Percentiles rank a stretch among this genome's conserved stretches.
phyloP scores from a whole-genome alignment of 139 green algal genomes.

The Auxenochlorella pyrenoidosa region DNA sequence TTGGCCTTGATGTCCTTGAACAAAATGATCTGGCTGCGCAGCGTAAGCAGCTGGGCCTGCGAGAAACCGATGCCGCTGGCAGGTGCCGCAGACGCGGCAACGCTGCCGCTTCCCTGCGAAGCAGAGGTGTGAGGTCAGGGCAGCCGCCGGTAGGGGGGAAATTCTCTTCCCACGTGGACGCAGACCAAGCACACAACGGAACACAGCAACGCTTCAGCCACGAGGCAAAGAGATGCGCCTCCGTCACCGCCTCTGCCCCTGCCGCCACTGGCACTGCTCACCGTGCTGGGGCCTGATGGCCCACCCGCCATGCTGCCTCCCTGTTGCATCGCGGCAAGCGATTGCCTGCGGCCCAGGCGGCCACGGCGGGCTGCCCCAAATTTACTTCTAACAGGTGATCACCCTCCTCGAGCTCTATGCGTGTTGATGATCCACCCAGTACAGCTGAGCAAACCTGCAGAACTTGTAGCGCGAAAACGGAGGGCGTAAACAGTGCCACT shows the following conservation, averaged over 20 bases:
- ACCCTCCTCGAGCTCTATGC: too few species aligned
- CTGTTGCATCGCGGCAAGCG: background rate
- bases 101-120: background rate
- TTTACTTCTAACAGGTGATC: too few species aligned
- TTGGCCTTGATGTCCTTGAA: slow-evolving; percentile 57
- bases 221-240: too few species aligned
- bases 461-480: too few species aligned
- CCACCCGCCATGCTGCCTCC: background rate
- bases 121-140: background rate
- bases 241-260: background rate
- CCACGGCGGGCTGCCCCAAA: too few species aligned
- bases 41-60: slow-evolving; percentile 46
- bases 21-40: slow-evolving; percentile 63
- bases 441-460: too few species aligned
- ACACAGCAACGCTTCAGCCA: background rate
- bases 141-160: background rate
- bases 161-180: too few species aligned
- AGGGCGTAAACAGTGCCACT: too few species aligned
- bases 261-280: background rate
- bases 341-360: too few species aligned
- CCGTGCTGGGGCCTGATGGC: background rate
- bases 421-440: too few species aligned
- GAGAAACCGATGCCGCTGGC: slow-evolving; percentile 54
- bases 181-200: background rate
- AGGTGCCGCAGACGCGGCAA: background rate